Percentiles rank a stretch among this genome's conserved stretches.
These are phyloP conservation scores for Picocystis sp. DNA, from an alignment of 163 green algal species.

Conservation along the genomic window DNA sequence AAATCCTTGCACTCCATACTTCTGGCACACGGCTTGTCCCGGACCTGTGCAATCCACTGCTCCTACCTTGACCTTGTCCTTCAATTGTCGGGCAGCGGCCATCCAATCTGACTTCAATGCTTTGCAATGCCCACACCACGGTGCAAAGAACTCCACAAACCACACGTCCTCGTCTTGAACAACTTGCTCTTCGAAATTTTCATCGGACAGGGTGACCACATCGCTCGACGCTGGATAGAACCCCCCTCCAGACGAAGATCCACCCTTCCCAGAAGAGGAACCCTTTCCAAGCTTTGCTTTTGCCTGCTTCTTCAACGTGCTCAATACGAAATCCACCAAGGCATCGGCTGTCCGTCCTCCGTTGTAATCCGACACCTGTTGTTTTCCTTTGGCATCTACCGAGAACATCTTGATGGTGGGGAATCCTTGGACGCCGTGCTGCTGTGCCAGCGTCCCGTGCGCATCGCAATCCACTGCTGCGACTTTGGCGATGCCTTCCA, in stretches of 20 bases:
- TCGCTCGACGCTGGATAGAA: constrained; percentile 35
- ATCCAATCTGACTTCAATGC: constrained; percentile 54
- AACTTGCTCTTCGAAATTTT: constrained; percentile 46
- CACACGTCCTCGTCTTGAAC: constrained; percentile 43
- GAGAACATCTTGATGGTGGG: constrained; percentile 76
- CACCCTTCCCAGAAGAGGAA: neutral
- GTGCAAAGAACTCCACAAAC: constrained; percentile 68
- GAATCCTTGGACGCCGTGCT: constrained; percentile 47
- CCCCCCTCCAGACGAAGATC: constrained; percentile 5
- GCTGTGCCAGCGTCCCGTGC: constrained; percentile 34
- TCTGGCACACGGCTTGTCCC: constrained; percentile 3
- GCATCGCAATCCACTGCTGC: constrained; percentile 63
- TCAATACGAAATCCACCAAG: constrained; percentile 49
- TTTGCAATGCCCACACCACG: constrained; percentile 76
- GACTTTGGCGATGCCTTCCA: constrained; percentile 44
- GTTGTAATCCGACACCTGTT: constrained; percentile 34
- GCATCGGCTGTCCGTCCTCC: constrained; percentile 50
- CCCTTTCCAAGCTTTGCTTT: constrained; percentile 5
- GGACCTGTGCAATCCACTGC: constrained; percentile 65
- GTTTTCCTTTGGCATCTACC: constrained; percentile 22
- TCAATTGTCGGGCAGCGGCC: constrained; percentile 31
- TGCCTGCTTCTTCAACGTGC: constrained; percentile 43
- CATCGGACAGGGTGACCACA: constrained; percentile 45
- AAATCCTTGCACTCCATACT: constrained; percentile 46
- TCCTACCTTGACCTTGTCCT: constrained; percentile 60